Percentiles rank a stretch among this genome's conserved stretches.
phyloP scores from a whole-genome alignment of 768 basidiomycete genomes.

The Termitomyces sp. region DNA sequence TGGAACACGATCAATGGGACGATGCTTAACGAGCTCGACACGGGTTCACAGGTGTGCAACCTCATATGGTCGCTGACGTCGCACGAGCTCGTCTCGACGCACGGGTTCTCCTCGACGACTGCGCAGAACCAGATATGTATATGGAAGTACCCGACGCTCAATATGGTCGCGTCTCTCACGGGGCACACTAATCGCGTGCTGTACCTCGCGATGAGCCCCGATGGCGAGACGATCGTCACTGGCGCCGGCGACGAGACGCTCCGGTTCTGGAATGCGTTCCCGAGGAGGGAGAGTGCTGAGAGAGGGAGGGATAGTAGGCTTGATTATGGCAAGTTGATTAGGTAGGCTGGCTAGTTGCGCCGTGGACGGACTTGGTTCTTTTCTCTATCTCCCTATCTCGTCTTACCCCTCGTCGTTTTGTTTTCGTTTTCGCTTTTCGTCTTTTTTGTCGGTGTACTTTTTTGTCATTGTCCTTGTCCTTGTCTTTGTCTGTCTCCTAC shows the following conservation, averaged over 20 bases:
- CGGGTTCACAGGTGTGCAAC: conserved; percentile 97
- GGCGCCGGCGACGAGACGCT: conserved; percentile 98
- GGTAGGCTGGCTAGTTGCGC: background rate
- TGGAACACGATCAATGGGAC: conserved; percentile 91
- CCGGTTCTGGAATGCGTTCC: conserved; percentile 97
- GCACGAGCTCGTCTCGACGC: conserved; percentile 96
- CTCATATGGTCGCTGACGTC: conserved; percentile 94
- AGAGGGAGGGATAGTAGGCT: conserved; percentile 45
- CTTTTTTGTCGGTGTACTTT: too few relatives aligned
- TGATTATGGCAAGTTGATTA: conserved; percentile 47
- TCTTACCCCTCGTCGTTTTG: too few relatives aligned
- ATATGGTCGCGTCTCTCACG: conserved; percentile 91
- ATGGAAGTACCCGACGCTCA: conserved; percentile 90
- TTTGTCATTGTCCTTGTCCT: too few relatives aligned
- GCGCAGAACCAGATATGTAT: conserved; percentile 96
- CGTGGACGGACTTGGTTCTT: too few relatives aligned
- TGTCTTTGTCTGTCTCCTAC: too few relatives aligned
- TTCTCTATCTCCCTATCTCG: too few relatives aligned
- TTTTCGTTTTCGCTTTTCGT: too few relatives aligned
- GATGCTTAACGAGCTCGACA: conserved; percentile 85
- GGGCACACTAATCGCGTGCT: conserved; percentile 95
- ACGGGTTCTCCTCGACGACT: conserved; percentile 90
- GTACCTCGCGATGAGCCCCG: conserved; percentile 96
- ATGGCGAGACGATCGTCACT: conserved; percentile 96
- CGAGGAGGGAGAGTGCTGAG: conserved; percentile 57